phyloP scores from a whole-genome alignment of 805 yeast species.

The Lachancea mirantina region DNA sequence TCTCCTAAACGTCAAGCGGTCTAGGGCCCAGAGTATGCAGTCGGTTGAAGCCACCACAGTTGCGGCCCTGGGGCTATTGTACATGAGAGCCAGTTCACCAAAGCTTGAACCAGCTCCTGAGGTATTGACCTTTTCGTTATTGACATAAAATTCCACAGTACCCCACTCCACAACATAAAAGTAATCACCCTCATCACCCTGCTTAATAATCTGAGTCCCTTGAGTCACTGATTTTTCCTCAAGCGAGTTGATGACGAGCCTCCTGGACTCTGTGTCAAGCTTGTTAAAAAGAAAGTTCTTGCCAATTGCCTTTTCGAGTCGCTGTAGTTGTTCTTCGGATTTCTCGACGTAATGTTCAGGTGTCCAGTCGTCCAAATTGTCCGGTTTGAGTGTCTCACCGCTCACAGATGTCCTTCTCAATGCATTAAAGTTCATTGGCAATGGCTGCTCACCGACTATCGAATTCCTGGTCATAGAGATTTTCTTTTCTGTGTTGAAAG shows the following conservation, averaged over 20 bases:
- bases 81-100: conserved; percentile 96
- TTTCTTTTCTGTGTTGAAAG: conserved; percentile 12
- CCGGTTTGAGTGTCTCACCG: conserved; percentile 81
- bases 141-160: conserved; percentile 69
- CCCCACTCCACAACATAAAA: conserved; percentile 86
- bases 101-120: conserved; percentile 86
- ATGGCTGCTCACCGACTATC: conserved; percentile 18
- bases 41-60: conserved; percentile 72
- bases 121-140: conserved; percentile 56
- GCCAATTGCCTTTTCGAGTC: conserved; percentile 64
- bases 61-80: conserved; percentile 96
- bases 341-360: conserved; percentile 53
- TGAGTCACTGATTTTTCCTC: conserved; percentile 57
- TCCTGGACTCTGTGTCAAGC: conserved; percentile 69
- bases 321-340: conserved; percentile 52
- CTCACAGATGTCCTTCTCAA: conserved; percentile 84
- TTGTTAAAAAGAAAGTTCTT: conserved; percentile 81
- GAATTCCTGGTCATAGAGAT: conserved; percentile 10
- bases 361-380: conserved; percentile 68
- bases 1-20: conserved; percentile 85
- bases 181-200: conserved; percentile 93
- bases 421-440: conserved; percentile 62
- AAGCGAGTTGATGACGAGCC: conserved; percentile 76
- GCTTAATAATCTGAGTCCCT: conserved; percentile 65
- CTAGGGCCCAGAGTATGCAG: conserved; percentile 83